Evolutionary conservation across 805 yeast species (phyloP).

Genomic region (Candida chilensis): DNA sequence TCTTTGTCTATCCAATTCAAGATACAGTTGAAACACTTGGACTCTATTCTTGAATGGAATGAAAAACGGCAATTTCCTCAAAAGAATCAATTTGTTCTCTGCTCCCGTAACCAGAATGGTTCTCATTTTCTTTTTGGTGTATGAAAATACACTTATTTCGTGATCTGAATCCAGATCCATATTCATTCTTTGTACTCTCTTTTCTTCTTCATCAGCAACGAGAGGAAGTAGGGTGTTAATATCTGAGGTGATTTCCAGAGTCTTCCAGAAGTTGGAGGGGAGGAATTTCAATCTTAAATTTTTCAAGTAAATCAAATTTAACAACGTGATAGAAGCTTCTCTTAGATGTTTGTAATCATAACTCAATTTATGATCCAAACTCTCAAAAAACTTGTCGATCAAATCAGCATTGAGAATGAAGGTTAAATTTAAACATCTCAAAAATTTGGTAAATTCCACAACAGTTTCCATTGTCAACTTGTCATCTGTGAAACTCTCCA

Average conservation of each 20-base stretch:
- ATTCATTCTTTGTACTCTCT: conserved; percentile 6
- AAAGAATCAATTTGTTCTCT: conserved; percentile 33
- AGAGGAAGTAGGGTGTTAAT: conserved; percentile 22
- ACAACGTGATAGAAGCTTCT: conserved; percentile 35
- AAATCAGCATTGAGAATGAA: conserved; percentile 28
- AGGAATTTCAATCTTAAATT: conserved; percentile 54
- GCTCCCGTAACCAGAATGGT: conserved; percentile 4
- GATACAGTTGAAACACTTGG: conserved; percentile 54
- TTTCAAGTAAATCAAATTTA: conserved; percentile 57
- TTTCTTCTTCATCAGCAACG: conserved; percentile 35
- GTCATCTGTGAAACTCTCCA: conserved; percentile 38
- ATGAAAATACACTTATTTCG: not conserved
- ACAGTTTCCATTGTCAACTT: conserved; percentile 30
- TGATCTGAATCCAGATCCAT: conserved; percentile 2
- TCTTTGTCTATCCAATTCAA: conserved; percentile 40
- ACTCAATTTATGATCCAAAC: conserved; percentile 6
- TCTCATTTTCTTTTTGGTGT: conserved; percentile 6
- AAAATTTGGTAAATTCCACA: conserved; percentile 29
- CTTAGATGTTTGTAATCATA: conserved; percentile 3
- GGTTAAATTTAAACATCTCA: conserved; percentile 41
- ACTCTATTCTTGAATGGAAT: conserved; percentile 72
- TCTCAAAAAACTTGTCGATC: conserved; percentile 6
- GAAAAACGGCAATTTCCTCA: conserved; percentile 68
- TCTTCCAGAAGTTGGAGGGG: conserved; percentile 45
- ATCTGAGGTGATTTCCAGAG: conserved; percentile 18